Percentiles rank a stretch among this genome's conserved stretches.
Conservation (phyloP, 139 green algal genomes). For the Chlorella sorokiniana region DNA sequence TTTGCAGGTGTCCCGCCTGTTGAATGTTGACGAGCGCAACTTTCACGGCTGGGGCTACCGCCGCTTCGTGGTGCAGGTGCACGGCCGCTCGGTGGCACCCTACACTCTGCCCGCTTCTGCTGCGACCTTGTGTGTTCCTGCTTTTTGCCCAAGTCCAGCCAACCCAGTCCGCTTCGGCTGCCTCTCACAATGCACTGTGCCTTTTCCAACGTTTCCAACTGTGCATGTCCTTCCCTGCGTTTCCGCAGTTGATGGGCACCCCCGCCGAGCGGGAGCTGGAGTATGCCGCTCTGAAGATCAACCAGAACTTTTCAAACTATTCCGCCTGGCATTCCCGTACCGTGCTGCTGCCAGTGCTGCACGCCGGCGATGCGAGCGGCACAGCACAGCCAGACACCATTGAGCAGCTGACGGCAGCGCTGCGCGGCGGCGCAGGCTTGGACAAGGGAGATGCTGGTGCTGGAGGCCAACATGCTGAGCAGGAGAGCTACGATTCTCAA, state of each 20-base stretch:
- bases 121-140: not conserved
- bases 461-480: not conserved
- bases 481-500: not conserved
- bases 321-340: conserved; percentile 95
- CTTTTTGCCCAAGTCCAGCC: not conserved
- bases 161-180: not conserved
- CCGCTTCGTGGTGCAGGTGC: conserved; percentile 60
- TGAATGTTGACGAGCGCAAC: conserved; percentile 90
- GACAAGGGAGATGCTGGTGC: not conserved
- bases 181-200: not conserved
- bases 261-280: conserved; percentile 62
- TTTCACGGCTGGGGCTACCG: conserved; percentile 97
- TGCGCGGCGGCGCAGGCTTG: conserved; percentile 1
- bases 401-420: conserved; percentile 12
- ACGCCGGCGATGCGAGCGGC: not conserved
- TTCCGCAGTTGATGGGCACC: conserved; percentile 48
- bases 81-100: not conserved
- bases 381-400: not conserved
- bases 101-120: not conserved
- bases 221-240: not conserved
- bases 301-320: conserved; percentile 99
- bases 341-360: conserved; percentile 66
- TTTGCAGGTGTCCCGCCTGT: conserved; percentile 49
- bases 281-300: conserved; percentile 79
- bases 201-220: not conserved